Conservation (phyloP, 352 stramenopile genomes). For the Aphanomyces stellatus region DNA sequence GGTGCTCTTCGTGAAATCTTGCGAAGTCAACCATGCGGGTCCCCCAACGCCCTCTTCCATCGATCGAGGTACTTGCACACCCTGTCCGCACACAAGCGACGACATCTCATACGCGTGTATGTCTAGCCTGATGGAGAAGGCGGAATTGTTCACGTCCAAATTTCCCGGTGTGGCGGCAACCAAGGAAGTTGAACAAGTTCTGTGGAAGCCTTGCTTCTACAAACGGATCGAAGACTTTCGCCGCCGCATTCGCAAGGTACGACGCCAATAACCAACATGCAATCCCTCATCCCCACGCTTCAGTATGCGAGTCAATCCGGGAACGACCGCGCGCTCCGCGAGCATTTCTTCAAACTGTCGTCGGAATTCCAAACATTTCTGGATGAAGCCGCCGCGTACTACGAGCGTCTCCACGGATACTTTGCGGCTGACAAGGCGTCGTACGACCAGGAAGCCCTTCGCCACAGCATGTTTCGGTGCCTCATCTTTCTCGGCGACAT, state of each 20-base stretch:
- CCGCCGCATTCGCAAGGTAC: conserved; percentile 66
- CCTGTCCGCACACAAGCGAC: neutral
- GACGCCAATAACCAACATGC: too few species aligned
- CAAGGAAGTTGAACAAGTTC: conserved; percentile 68
- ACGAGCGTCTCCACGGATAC: conserved; percentile 49
- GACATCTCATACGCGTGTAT: neutral
- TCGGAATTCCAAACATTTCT: conserved; percentile 70
- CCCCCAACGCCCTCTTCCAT: neutral
- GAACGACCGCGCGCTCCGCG: conserved; percentile 52
- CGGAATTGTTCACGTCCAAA: conserved; percentile 32
- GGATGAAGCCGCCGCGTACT: conserved; percentile 50
- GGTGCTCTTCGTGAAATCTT: neutral
- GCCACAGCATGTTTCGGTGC: conserved; percentile 70
- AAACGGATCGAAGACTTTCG: conserved; percentile 87
- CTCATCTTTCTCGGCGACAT: conserved; percentile 77
- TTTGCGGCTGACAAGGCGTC: conserved; percentile 29
- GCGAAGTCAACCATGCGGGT: neutral
- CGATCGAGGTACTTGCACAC: neutral
- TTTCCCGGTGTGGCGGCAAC: conserved; percentile 44
- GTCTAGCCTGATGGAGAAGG: conserved; percentile 42
- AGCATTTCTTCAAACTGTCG: conserved; percentile 70
- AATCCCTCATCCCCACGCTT: too few species aligned
- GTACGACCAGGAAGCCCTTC: conserved; percentile 22
- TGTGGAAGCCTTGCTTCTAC: conserved; percentile 90
- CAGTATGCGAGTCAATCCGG: conserved; percentile 58